Base-by-base conservation (phyloP, 306 rosid genomes). In the Cucurbita ficifolia region DNA sequence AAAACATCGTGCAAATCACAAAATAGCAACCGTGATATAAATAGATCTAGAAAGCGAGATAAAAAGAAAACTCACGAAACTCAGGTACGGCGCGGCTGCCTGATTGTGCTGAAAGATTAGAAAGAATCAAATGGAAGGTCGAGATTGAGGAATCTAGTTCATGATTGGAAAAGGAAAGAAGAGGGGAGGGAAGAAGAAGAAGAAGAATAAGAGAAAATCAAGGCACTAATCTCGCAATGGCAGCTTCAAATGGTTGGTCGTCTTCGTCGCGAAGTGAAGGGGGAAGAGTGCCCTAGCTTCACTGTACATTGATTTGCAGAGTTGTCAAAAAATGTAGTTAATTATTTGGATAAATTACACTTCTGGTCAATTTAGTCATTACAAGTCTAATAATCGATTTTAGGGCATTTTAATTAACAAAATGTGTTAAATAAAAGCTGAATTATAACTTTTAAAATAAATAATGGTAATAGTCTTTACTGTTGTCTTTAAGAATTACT, bases 141-240 rank as follows among this genome's bases (percentile, higher is more conserved):
- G 53, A 65, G 72, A 65, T 65, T 19, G 40, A 21, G 73, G 54
- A 68, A 45, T 43, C 40, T 11, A 21, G 8, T 43, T 43, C 18
- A 1, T 45, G 55, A 46, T 45, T 45, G 21, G 52, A 10, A 42
- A 43, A n/a, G 10, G 17, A 21, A 18, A 40, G 33, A 6, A 64
- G 19, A 18, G 1, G 3, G 17, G 29, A 38, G 2, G 7, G 7
- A 33, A 29, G 40, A 35, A 60, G 21, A 60, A 36, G 50, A 62
- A 62, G 49, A 64, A 22, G 33, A n/a, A 62, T 14, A 64, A 22
- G 19, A 40, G 46, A 40, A 40, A 22, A 64, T 45, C 7, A 24
- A 67, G 19, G 73, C 73, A 22, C 55, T 13, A 67, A 67, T 45
- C 55, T 67, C 73, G 73, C 73, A 45, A 45, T 45, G 55, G 73